Evolutionary conservation across 306 rosid species (phyloP).

Genomic region (Ziziphus jujuba): DNA sequence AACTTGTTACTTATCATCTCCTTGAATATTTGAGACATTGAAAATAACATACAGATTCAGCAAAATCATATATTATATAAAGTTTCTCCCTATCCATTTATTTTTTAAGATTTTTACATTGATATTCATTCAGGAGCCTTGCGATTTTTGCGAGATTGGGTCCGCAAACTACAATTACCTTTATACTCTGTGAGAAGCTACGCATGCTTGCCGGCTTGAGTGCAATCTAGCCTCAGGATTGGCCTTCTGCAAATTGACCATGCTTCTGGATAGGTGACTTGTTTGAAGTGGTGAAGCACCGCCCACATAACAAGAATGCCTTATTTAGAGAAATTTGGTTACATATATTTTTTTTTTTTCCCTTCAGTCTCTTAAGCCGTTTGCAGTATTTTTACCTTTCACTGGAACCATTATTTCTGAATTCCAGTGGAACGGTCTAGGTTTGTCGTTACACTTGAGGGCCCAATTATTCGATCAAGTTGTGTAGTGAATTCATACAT

Average conservation of each 20-base stretch:
- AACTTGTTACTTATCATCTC: neutral
- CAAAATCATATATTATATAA: neutral
- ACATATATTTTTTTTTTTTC: neutral
- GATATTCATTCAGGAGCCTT: slow-evolving; percentile 64
- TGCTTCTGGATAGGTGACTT: neutral
- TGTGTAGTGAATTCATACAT: neutral
- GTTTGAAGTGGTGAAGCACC: neutral
- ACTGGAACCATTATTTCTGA: neutral
- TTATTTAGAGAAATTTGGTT: slow-evolving; percentile 1
- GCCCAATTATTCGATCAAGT: neutral
- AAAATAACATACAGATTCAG: neutral
- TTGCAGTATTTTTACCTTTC: neutral
- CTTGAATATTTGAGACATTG: too few species aligned
- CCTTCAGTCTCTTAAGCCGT: neutral
- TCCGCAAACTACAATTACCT: slow-evolving; percentile 92
- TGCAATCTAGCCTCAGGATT: slow-evolving; percentile 51
- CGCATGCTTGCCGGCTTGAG: slow-evolving; percentile 75
- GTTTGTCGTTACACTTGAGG: neutral
- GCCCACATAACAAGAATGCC: neutral
- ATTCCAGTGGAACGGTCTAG: neutral
- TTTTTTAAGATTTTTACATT: neutral
- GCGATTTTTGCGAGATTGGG: slow-evolving; percentile 85
- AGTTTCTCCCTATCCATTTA: neutral
- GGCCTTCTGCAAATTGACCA: slow-evolving; percentile 9
- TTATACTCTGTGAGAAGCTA: slow-evolving; percentile 79